These are phyloP conservation scores for Puccinia hordei DNA, from an alignment of 1,284 basidiomycete species.

Conservation along the genomic window DNA sequence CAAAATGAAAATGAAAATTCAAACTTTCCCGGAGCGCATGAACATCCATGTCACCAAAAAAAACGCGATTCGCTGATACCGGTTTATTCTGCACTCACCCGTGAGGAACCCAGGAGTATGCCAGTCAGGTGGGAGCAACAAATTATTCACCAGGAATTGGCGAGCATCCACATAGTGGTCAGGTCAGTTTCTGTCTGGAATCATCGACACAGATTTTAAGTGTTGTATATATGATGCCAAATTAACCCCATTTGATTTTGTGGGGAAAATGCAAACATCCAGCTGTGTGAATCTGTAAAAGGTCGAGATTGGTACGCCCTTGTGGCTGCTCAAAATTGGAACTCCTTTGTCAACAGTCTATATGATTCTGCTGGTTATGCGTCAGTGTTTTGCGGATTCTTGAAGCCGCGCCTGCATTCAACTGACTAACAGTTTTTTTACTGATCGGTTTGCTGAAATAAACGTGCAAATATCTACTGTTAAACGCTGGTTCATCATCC, in stretches of 20 bases:
- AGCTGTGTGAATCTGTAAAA: conserved; percentile 46
- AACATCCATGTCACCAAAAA: background rate
- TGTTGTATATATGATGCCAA: too few relatives aligned
- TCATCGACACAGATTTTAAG: background rate
- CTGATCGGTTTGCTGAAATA: background rate
- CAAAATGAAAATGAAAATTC: background rate
- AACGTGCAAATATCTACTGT: background rate
- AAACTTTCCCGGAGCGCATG: too few relatives aligned
- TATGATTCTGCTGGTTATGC: conserved; percentile 50
- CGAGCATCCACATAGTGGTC: conserved; percentile 44
- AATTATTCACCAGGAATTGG: conserved; percentile 40
- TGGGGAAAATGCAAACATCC: background rate
- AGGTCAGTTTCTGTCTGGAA: conserved; percentile 16
- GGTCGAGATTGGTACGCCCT: conserved; percentile 50
- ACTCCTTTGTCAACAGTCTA: conserved; percentile 48
- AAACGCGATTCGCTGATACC: background rate
- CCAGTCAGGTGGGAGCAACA: conserved; percentile 43
- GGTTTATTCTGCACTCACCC: background rate
- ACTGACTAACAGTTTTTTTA: background rate
- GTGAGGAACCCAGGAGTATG: conserved; percentile 29
- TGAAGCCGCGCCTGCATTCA: background rate
- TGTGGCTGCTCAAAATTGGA: conserved; percentile 49
- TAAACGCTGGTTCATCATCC: background rate
- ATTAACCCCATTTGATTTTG: background rate
- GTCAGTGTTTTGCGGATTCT: conserved; percentile 11